Evolutionary conservation across 345 rosid species (phyloP).

Genomic region (Pseudoturritis turrita): DNA sequence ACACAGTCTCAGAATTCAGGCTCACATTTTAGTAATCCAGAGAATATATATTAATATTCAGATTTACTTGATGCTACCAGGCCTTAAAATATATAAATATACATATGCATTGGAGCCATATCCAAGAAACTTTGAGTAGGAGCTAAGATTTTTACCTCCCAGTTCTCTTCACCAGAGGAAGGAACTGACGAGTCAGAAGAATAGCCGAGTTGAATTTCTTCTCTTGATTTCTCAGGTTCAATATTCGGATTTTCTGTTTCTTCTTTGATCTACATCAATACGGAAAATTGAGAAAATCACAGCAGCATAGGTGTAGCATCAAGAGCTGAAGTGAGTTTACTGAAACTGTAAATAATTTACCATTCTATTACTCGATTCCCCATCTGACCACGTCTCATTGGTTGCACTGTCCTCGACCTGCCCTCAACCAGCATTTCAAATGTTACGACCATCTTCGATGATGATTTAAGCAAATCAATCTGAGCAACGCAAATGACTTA

Average conservation of each 20-base stretch:
- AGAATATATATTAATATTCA: not conserved
- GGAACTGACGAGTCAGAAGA: constrained; percentile 28
- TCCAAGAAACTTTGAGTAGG: constrained; percentile 10
- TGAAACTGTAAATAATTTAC: constrained; percentile 9
- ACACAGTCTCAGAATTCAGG: not conserved
- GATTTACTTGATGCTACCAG: not conserved
- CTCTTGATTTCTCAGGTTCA: constrained; percentile 24
- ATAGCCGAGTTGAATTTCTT: constrained; percentile 24
- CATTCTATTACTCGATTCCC: constrained; percentile 34
- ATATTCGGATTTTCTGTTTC: constrained; percentile 26
- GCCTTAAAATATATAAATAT: too few species aligned
- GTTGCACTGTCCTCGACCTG: constrained; percentile 54
- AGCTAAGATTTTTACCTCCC: constrained; percentile 35
- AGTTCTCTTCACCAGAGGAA: constrained; percentile 27
- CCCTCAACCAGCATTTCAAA: constrained; percentile 19
- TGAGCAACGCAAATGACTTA: constrained; percentile 35
- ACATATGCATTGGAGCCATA: not conserved
- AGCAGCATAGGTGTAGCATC: constrained; percentile 18
- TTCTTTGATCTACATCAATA: constrained; percentile 39
- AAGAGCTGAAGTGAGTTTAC: constrained; percentile 6
- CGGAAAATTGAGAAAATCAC: constrained; percentile 7
- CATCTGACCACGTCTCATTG: constrained; percentile 32
- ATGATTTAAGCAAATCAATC: constrained; percentile 8
- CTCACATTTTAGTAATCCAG: not conserved
- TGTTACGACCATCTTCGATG: constrained; percentile 9